Conservation (phyloP, 805 yeast genomes). For the Hanseniaspora lachancei region DNA sequence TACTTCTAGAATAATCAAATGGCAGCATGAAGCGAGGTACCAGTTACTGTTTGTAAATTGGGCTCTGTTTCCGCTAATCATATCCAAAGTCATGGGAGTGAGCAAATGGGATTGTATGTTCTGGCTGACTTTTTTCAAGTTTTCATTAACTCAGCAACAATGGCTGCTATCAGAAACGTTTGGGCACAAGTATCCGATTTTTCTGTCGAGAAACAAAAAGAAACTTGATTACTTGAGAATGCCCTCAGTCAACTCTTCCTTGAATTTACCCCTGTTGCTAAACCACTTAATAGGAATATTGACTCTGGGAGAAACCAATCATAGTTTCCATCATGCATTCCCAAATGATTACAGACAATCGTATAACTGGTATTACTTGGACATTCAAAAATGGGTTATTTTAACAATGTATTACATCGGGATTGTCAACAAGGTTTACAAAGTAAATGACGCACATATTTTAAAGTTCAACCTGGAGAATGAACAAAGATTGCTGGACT, state of each 20-base stretch:
- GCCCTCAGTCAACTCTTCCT: conserved; percentile 32
- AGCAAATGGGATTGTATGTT: conserved; percentile 64
- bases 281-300: conserved; percentile 44
- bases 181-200: conserved; percentile 42
- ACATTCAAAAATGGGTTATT: conserved; percentile 75
- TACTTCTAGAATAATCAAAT: conserved; percentile 26
- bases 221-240: not conserved
- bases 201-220: not conserved
- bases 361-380: conserved; percentile 57
- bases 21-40: conserved; percentile 65
- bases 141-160: conserved; percentile 64
- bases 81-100: conserved; percentile 65
- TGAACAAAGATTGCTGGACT: conserved; percentile 48
- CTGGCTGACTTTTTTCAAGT: conserved; percentile 52
- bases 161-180: conserved; percentile 66
- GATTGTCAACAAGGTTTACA: conserved; percentile 44
- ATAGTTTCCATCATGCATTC: conserved; percentile 90
- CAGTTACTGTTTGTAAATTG: conserved; percentile 38
- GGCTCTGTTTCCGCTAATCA: conserved; percentile 48
- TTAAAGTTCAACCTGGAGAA: conserved; percentile 68
- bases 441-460: conserved; percentile 36
- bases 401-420: conserved; percentile 40
- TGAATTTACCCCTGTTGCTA: conserved; percentile 57
- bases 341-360: conserved; percentile 81
- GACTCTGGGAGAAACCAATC: conserved; percentile 83